Base-by-base conservation (phyloP, 2,329 filamentous ascomycete genomes). In the Eutypa lata region DNA sequence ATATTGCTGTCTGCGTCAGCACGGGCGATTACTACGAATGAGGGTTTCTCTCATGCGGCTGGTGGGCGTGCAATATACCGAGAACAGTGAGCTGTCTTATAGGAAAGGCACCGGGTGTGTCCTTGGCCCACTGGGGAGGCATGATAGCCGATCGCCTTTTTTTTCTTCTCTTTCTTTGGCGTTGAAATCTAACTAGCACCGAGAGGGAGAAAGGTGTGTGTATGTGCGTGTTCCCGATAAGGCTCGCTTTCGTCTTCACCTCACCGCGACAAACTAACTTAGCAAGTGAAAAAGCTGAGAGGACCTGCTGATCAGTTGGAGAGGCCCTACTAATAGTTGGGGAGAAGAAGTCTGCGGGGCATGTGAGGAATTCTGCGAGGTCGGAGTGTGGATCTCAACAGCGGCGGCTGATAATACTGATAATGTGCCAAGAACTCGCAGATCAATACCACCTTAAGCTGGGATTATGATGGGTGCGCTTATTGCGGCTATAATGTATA, bases 81-180 rank as follows among this genome's bases (percentile, higher is more conserved):
- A 75, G 65, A 47, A 76, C 74, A 19, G 70, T 70, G 55, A 77
- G 71, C 57, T 77, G 75, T 57, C 71, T 73, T 28, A 70, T 71
- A 28, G 75, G 75, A 64, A 77, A 77, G 19, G 72, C 57, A 50
- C 58, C 53, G 42, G 48, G 48, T 13, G 14, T 10, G n/a, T 45
- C 42, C 42, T 28, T 45, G 11, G 22, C 42, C 42, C 42, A 45
- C 26, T 45, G 18, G 18, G 42, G 42, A 26, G 42, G 21, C 42
- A 45, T 45, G 22, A 6, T 26, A 10, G 22, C 7, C 21, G 21
- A 45, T 45, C 22, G 5, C 26, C 10, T 10, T 31, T 6, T 10
- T 10, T 31, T n/a, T n/a, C n/a, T n/a, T 31, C 26, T 31, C 26
- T 31, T 6, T 10, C 26, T 31, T n/a, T n/a, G n/a, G n/a, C n/a